These are phyloP conservation scores for Chaetothyriales sp. DNA, from an alignment of 2,329 filamentous ascomycete species.

Conservation along the genomic window DNA sequence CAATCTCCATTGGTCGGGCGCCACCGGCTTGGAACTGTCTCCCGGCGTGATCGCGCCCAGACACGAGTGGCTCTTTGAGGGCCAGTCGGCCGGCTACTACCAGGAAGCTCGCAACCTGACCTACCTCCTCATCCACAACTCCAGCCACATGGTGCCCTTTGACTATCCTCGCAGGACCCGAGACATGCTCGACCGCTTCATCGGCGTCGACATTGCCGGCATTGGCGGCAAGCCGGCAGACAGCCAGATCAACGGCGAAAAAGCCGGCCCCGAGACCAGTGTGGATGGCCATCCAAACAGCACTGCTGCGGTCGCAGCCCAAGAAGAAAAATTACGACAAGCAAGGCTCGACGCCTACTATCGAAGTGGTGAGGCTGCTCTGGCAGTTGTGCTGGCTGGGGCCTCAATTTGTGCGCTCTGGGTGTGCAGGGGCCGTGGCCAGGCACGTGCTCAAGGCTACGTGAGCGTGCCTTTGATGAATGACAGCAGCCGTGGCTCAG, in stretches of 20 bases:
- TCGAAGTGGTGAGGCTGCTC: slow-evolving; percentile 70
- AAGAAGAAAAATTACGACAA: slow-evolving; percentile 61
- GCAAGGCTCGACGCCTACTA: slow-evolving; percentile 84
- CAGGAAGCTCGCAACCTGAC: slow-evolving; percentile 91
- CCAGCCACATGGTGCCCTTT: slow-evolving; percentile 96
- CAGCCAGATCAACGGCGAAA: slow-evolving; percentile 73
- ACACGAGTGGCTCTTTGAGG: slow-evolving; percentile 87
- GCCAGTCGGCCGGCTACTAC: slow-evolving; percentile 75
- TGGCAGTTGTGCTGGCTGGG: slow-evolving; percentile 65
- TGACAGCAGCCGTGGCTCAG: slow-evolving; percentile 11
- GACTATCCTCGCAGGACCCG: slow-evolving; percentile 74
- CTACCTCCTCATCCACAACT: slow-evolving; percentile 89
- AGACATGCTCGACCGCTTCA: slow-evolving; percentile 96
- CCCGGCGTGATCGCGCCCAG: slow-evolving; percentile 86
- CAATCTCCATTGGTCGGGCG: slow-evolving; percentile 83
- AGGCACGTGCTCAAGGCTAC: slow-evolving; percentile 33
- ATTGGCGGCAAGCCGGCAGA: slow-evolving; percentile 72
- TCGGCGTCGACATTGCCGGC: slow-evolving; percentile 77
- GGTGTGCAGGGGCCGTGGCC: slow-evolving; percentile 43
- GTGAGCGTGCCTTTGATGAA: slow-evolving; percentile 19
- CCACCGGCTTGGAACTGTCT: slow-evolving; percentile 75
- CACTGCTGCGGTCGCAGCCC: slow-evolving; percentile 51
- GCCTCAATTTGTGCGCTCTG: slow-evolving; percentile 63
- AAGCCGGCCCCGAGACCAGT: slow-evolving; percentile 55
- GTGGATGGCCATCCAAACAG: slow-evolving; percentile 62